These are phyloP conservation scores for Aureobasidium sp. DNA, from an alignment of 2,329 filamentous ascomycete genomes.

Conservation along the genomic window DNA sequence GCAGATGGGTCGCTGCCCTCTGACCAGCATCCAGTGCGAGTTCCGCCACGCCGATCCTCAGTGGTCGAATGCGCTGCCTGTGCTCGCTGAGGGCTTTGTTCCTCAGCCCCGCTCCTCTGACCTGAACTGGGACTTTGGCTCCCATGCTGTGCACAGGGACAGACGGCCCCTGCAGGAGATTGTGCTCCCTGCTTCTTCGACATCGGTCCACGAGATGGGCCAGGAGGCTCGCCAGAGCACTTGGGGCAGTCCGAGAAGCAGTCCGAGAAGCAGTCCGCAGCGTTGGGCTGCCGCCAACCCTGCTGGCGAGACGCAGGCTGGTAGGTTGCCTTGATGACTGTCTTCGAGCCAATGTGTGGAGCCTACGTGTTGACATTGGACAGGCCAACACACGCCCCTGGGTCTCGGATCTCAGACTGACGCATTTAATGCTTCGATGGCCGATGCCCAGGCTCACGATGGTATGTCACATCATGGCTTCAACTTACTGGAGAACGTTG, in stretches of 20 bases:
- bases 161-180: neutral
- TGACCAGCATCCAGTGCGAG: slow-evolving; percentile 9
- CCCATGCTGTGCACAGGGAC: neutral
- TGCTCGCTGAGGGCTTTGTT: neutral
- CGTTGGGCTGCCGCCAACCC: neutral
- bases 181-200: neutral
- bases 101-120: neutral
- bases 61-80: neutral
- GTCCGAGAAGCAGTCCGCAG: neutral
- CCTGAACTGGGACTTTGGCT: neutral
- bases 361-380: neutral
- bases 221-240: neutral
- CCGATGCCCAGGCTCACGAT: neutral
- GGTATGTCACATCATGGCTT: neutral
- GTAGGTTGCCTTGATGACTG: neutral
- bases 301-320: neutral
- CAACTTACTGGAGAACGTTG: neutral
- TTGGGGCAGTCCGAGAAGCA: neutral
- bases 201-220: neutral
- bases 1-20: slow-evolving; percentile 1
- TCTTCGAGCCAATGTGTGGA: neutral
- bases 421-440: neutral
- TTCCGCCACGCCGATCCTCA: neutral
- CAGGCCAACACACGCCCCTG: neutral
- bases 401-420: neutral